phyloP scores from a whole-genome alignment of 345 rosid species.

The Salix arbutifolia region DNA sequence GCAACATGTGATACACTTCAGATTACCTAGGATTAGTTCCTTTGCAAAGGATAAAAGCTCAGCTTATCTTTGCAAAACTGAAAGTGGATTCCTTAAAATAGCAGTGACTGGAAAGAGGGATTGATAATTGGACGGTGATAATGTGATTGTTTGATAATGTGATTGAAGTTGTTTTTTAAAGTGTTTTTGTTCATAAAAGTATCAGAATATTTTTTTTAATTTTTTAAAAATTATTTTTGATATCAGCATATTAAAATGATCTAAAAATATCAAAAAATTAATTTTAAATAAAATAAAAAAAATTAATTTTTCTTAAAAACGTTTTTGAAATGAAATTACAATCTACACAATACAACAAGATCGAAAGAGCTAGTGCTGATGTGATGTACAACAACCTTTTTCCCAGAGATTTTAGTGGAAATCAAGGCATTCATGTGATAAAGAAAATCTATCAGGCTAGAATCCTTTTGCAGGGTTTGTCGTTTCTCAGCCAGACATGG shows the following conservation, averaged over 20 bases:
- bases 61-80: not conserved
- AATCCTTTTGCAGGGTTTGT: not conserved
- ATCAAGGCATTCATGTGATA: not conserved
- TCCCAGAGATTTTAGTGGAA: not conserved
- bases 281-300: too few relatives aligned
- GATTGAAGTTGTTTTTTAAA: too few relatives aligned
- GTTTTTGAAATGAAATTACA: too few relatives aligned
- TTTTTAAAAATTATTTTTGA: too few relatives aligned
- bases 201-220: too few relatives aligned
- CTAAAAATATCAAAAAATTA: too few relatives aligned
- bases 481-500: not conserved
- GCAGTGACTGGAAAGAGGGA: not conserved
- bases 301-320: too few relatives aligned
- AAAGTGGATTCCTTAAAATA: not conserved
- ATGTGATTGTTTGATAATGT: rapidly evolving
- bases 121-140: not conserved
- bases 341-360: not conserved
- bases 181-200: too few relatives aligned
- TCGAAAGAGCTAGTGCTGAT: not conserved
- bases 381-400: not conserved
- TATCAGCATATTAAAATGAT: too few relatives aligned
- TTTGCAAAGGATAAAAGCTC: not conserved
- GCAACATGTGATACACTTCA: too few relatives aligned
- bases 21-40: not conserved
- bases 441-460: not conserved